Base-by-base conservation (phyloP, 1,139 yeast species). In the Debaryomycetaceae sp. region DNA sequence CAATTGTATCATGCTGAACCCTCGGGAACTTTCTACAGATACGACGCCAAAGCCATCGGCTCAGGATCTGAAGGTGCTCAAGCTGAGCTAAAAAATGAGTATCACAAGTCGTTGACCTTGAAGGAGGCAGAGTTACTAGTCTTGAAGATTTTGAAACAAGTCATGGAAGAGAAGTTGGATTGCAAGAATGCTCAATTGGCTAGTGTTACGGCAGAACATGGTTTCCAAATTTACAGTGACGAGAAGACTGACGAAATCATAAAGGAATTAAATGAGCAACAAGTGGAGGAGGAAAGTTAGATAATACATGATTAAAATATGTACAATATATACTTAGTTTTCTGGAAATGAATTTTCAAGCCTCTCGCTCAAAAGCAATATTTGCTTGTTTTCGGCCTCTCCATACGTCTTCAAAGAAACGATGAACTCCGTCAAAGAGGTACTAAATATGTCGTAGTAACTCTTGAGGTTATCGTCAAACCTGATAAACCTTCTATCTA, bases 11-110 rank as follows among this genome's bases (percentile, higher is more conserved):
- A 94, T 61, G 96, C 98, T n/a, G 99, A 94, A 65, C 98, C 99
- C 32, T 86, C 96, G 14, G 99, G 99, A 45, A 92, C 99, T 1
- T 94, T 89, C 56, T 94, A 92, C 70, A 80, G 95, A 65, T 94
- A 92, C 62, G 97, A 92, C 57, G 99, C 98, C 34, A 94, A 92
- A 67, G 98, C 98, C 9, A 94, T 94, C 59, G 99, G 99, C 8
- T 87, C 96, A 1, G 99, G 99, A 22, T 87, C 96, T 15, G 99
- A 94, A 65, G 98, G 98, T 47, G 99, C 99, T 2, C 98, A 94
- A 66, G 87, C 97, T 1, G 99, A 94, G 64, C 75, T 94, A 57
- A 96, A 92, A 64, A 92, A 91, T 57, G 97, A 94, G 67, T 94
- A 94, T 67, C 98, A 92, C 65, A 85, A 91, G 54, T 87, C 95